Conservation (phyloP, 345 rosid genomes). For the Hibiscus mutabilis region DNA sequence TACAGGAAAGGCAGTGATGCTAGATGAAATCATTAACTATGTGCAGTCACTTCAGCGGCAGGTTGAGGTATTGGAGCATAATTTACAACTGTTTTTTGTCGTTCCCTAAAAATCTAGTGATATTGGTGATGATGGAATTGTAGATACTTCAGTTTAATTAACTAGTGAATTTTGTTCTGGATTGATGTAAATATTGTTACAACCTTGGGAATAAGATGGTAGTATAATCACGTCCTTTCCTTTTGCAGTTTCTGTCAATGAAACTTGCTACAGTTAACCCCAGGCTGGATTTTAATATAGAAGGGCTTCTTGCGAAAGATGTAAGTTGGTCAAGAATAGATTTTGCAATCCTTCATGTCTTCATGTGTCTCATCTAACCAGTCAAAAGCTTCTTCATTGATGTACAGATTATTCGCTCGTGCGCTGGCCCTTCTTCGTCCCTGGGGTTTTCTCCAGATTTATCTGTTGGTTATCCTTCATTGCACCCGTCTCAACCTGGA, state of each 20-base stretch:
- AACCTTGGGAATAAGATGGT: background rate
- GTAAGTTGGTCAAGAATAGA: conserved; percentile 39
- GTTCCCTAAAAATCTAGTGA: background rate
- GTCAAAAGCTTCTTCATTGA: background rate
- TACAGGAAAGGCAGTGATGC: conserved; percentile 98
- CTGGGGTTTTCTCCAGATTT: conserved; percentile 52
- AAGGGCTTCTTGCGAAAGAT: conserved; percentile 83
- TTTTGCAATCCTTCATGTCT: background rate
- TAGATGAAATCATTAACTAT: conserved; percentile 94
- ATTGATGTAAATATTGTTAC: background rate
- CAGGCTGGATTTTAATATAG: conserved; percentile 70
- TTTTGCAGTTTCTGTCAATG: conserved; percentile 83
- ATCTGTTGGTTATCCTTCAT: conserved; percentile 60
- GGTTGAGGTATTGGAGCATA: conserved; percentile 64
- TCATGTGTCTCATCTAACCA: background rate
- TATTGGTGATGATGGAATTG: background rate
- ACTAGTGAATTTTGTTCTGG: background rate
- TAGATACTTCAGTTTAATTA: background rate
- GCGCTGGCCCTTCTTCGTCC: conserved; percentile 63
- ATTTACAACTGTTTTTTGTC: background rate
- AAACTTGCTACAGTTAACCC: conserved; percentile 96
- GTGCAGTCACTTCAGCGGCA: conserved; percentile 93
- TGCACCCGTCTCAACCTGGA: conserved; percentile 50
- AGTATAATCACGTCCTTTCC: background rate
- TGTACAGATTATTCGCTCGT: conserved; percentile 60